Base-by-base conservation (phyloP, 2,329 filamentous ascomycete species). In the Stachybotrys elegans region DNA sequence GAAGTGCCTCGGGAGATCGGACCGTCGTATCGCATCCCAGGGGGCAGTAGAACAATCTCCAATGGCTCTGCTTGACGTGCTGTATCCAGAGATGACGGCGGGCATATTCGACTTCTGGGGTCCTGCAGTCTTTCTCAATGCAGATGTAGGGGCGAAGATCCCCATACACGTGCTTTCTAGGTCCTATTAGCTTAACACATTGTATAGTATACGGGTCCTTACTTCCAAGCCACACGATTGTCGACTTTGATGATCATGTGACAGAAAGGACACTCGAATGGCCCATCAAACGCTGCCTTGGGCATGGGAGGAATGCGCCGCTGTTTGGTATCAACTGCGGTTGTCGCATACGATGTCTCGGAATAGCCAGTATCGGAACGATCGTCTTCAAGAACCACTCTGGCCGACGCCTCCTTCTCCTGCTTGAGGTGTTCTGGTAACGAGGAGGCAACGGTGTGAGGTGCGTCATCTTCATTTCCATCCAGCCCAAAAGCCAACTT, bases 191-290 rank as follows among this genome's bases (percentile, higher is more conserved):
- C 21, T 5, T 25, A 41, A 1, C 4, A 12, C n/a, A 39, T 14
- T 20, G 12, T 2, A 36, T 19, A 36, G 2, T 19, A 13, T 27
- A 4, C 2, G 4, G n/a, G 12, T 3, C 43, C 57, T 47, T 43
- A 65, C 47, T 56, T 59, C 67, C 67, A 70, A 0, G 58, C 48
- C 2, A 19, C n/a, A 12, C 39, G 49, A 8, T 48, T 50, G 4
- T 27, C 51, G 1, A 61, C 50, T 2, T 47, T 59, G 4, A 69
- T 56, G 5, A 68, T 56, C 32, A 57, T 57, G 22, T 57, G 68
- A 40, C 68, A 71, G 8, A 67, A 68, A 0, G 64, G 67, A 27
- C 68, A 71, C 45, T 68, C 58, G 31, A 70, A 69, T 0, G 57
- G 53, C 1, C 57, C 56, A 9, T 53, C 37, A 0, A 39, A 22